These are phyloP conservation scores for Chrysanthemum makinoi DNA, from an alignment of 129 eudicot genomes.

Conservation along the genomic window DNA sequence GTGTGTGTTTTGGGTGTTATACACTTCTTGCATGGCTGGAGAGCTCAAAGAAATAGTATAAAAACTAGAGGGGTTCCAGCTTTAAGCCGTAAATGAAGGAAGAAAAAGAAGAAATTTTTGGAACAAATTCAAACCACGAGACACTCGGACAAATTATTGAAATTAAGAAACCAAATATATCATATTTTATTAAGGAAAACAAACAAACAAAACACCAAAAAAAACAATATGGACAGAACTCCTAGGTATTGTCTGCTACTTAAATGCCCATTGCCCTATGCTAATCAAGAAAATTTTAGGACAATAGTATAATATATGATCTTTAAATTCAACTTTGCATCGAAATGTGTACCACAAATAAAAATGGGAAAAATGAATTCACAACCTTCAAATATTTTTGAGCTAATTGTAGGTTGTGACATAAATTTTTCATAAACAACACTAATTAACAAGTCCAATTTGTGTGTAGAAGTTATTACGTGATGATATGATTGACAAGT, in stretches of 20 bases:
- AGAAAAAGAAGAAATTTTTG: constrained; percentile 26
- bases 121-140: constrained; percentile 36
- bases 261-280: constrained; percentile 33
- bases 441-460: constrained; percentile 25
- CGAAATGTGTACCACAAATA: constrained; percentile 25
- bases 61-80: constrained; percentile 32
- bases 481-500: neutral
- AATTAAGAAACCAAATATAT: constrained; percentile 14
- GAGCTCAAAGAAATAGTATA: constrained; percentile 18
- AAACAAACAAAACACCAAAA: constrained; percentile 29
- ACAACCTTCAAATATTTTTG: constrained; percentile 14
- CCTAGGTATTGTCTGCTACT: constrained; percentile 36
- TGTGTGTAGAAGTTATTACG: constrained; percentile 25
- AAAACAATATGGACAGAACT: constrained; percentile 39
- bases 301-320: constrained; percentile 22
- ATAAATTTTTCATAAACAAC: constrained; percentile 17
- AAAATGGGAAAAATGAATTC: neutral
- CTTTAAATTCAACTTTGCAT: constrained; percentile 36
- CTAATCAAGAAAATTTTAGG: constrained; percentile 20
- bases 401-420: constrained; percentile 28
- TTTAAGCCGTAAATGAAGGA: constrained; percentile 40
- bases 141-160: constrained; percentile 30
- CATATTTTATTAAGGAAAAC: constrained; percentile 15
- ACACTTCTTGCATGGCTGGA: constrained; percentile 41
- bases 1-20: constrained; percentile 16